phyloP scores from a whole-genome alignment of 306 rosid genomes.

The Medicago lupulina region DNA sequence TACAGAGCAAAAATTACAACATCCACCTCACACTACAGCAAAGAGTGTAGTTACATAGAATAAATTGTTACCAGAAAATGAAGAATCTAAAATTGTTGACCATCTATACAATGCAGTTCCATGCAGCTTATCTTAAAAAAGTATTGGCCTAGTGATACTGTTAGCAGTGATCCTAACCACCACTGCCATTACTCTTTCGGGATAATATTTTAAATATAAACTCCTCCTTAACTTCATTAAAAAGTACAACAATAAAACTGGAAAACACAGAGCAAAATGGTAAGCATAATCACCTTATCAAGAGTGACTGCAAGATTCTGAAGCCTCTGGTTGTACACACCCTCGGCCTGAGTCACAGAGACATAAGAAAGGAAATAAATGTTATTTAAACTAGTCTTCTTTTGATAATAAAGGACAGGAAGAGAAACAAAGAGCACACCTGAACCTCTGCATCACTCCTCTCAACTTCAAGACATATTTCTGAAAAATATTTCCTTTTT shows the following conservation, averaged over 20 bases:
- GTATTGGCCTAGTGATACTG: slow-evolving; percentile 13
- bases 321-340: slow-evolving; percentile 98
- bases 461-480: slow-evolving; percentile 89
- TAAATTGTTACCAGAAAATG: background rate
- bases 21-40: slow-evolving; percentile 1
- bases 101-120: slow-evolving; percentile 19
- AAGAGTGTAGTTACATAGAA: slow-evolving; percentile 6
- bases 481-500: slow-evolving; percentile 87
- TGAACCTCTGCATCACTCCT: slow-evolving; percentile 96
- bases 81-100: too few species aligned
- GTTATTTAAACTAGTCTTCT: slow-evolving; percentile 9
- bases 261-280: slow-evolving; percentile 12
- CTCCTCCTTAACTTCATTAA: slow-evolving; percentile 2
- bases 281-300: slow-evolving; percentile 75
- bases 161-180: background rate
- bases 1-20: slow-evolving; percentile 11
- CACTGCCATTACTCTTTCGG: slow-evolving; percentile 8
- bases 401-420: background rate
- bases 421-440: slow-evolving; percentile 53
- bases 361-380: slow-evolving; percentile 11
- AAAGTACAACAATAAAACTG: slow-evolving; percentile 6
- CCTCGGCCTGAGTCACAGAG: slow-evolving; percentile 80
- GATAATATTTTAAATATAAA: slow-evolving; percentile 14
- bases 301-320: slow-evolving; percentile 98
- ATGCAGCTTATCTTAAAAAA: slow-evolving; percentile 23